phyloP scores from a whole-genome alignment of 306 rosid species.

The Lathyrus sativus region DNA sequence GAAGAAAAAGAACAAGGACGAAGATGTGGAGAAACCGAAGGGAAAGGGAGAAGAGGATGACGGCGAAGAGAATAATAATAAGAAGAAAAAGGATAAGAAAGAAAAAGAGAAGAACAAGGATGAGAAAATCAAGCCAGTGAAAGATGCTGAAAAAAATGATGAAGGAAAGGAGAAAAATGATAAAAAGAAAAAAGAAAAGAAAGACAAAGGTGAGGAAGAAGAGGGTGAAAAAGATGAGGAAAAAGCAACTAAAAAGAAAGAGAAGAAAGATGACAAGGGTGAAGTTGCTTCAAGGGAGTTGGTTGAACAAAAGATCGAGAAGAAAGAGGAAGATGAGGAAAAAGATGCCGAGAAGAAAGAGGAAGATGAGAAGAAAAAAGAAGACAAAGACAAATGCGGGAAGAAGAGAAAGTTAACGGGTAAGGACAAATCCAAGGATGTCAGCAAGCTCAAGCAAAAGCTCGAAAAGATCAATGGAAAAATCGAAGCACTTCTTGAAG shows the following conservation, averaged over 20 bases:
- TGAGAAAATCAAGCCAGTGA: not conserved
- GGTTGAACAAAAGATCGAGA: slow-evolving; percentile 29
- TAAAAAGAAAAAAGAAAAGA: slow-evolving; percentile 24
- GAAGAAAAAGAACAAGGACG: slow-evolving; percentile 38
- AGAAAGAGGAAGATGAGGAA: not conserved
- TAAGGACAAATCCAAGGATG: slow-evolving; percentile 49
- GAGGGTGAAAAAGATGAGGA: slow-evolving; percentile 6
- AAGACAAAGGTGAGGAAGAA: slow-evolving; percentile 7
- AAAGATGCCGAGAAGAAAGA: slow-evolving; percentile 33
- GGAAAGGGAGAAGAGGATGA: slow-evolving; percentile 22
- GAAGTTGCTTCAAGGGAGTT: slow-evolving; percentile 41
- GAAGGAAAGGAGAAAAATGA: slow-evolving; percentile 26
- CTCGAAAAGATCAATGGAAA: slow-evolving; percentile 56
- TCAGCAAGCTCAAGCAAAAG: slow-evolving; percentile 58
- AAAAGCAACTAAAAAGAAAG: slow-evolving; percentile 14
- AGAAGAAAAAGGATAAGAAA: slow-evolving; percentile 21
- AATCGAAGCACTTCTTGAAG: slow-evolving; percentile 50
- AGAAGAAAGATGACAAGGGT: slow-evolving; percentile 1
- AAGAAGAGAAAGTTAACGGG: slow-evolving; percentile 54
- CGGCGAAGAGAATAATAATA: not conserved
- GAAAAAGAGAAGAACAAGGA: slow-evolving; percentile 20
- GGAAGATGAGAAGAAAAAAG: slow-evolving; percentile 38
- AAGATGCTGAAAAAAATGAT: slow-evolving; percentile 14
- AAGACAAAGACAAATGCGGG: slow-evolving; percentile 51
- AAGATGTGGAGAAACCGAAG: not conserved